Base-by-base conservation (phyloP, 352 stramenopile species). In the Globisporangium ultimum region DNA sequence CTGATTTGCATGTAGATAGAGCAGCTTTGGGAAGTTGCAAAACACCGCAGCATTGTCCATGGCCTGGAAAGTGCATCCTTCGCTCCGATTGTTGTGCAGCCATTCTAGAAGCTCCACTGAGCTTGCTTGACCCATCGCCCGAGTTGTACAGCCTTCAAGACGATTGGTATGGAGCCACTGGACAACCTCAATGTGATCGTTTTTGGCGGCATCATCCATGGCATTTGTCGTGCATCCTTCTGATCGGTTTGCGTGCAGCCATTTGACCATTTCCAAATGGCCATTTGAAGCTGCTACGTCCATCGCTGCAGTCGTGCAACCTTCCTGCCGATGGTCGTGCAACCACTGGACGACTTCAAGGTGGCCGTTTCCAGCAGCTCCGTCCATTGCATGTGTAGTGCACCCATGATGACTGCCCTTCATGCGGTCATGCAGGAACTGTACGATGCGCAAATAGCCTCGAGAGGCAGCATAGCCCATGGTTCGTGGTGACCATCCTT, bases 331-430 rank as follows among this genome's bases (percentile, higher is more conserved):
- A 21, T 61, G 45, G 4, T 21, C 17, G 15, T 55, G 34, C 8
- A 61, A 34, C 40, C 41, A 55, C 18, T 49, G 32, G 45, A 55
- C 46, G 32, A 48, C 34, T 48, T 54, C 55, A 22, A 61, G 38
- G 36, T 55, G 45, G 1, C 46, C 46, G 12, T 46, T 46, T 2
- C 17, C 22, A 4, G 40, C 36, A 3, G 46, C 55, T 20, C 53
- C 53, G 45, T 54, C 20, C 34, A 61, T 61, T 8, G 55, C 46
- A 2, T 18, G 28, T 6, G 45, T 9, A 40, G 54, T 60, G 13
- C 54, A 60, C 15, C 54, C 54, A 7, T 60, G 42, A 18, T 18
- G 13, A 52, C 9, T 47, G 32, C 13, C 52, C 15, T 17, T 14
- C 9, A 34, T 60, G 54, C n/a, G 52, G 45, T 47, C 54, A 53